Conservation (phyloP, 202 grass and related monocot genomes). For the Saccharum hybrid region DNA sequence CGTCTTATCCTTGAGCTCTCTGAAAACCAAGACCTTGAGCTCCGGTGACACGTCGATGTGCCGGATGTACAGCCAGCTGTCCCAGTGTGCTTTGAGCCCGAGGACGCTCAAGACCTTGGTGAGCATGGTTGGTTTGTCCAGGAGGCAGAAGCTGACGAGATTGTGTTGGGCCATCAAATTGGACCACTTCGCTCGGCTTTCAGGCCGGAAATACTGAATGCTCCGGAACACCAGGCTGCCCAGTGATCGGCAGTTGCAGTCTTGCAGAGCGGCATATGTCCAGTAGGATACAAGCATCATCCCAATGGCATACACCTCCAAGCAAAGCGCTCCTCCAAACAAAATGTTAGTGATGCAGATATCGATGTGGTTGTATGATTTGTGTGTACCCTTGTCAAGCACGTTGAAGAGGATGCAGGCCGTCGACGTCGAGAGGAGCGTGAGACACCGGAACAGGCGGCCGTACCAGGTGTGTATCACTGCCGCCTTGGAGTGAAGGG, state of each 20-base stretch:
- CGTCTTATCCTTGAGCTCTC: conserved; percentile 59
- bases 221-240: conserved; percentile 31
- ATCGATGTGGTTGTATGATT: conserved; percentile 1
- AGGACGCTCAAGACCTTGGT: conserved; percentile 30
- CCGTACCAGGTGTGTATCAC: conserved; percentile 48
- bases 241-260: conserved; percentile 5
- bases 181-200: conserved; percentile 43
- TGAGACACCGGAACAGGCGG: conserved; percentile 34
- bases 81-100: conserved; percentile 38
- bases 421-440: conserved; percentile 33
- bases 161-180: conserved; percentile 51
- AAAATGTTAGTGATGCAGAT: conserved; percentile 38
- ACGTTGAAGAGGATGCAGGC: conserved; percentile 45
- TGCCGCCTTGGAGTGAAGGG: conserved; percentile 45
- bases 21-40: conserved; percentile 53
- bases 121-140: conserved; percentile 33
- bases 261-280: conserved; percentile 39
- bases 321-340: conserved; percentile 44
- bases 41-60: conserved; percentile 35
- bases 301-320: conserved; percentile 44
- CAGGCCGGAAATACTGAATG: conserved; percentile 46
- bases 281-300: conserved; percentile 52
- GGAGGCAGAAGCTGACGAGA: conserved; percentile 47
- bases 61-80: conserved; percentile 33
- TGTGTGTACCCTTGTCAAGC: not conserved